A percentile compares a stretch with the other conserved stretches of the same genome.
These are phyloP conservation scores for Vaccinium myrtillus DNA, from an alignment of 148 eudicot genomes.

Conservation along the genomic window DNA sequence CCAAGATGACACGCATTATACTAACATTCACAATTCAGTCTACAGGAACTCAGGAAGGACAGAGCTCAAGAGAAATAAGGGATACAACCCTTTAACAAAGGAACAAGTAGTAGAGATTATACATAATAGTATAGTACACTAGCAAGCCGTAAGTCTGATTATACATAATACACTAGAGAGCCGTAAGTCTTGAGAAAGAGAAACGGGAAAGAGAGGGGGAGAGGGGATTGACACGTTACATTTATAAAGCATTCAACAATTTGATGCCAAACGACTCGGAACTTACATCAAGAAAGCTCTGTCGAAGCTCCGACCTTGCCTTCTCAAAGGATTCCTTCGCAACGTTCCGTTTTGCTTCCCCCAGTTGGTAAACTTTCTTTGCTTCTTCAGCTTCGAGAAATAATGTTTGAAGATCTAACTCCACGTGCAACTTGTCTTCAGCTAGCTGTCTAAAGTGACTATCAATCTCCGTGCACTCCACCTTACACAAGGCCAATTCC, in stretches of 20 bases:
- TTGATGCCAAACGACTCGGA: neutral
- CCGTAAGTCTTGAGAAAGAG: neutral
- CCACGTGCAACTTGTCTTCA: neutral
- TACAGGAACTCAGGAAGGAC: neutral
- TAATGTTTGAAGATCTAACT: neutral
- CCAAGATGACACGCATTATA: neutral
- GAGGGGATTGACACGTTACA: neutral
- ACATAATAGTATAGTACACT: no score
- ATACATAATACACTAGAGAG: neutral
- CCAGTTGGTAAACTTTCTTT: neutral
- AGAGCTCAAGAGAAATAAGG: neutral
- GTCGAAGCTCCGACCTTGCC: conserved; percentile 17
- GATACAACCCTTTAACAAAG: neutral
- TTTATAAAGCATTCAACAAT: neutral
- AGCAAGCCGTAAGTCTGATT: neutral
- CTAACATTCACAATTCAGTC: neutral
- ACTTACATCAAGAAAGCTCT: neutral
- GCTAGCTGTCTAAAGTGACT: neutral
- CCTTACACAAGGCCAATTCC: conserved; percentile 14
- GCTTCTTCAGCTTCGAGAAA: conserved; percentile 13
- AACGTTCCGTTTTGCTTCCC: conserved; percentile 7
- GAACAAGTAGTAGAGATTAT: neutral
- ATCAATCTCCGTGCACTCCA: conserved; percentile 6
- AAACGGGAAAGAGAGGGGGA: neutral
- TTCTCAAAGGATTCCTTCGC: conserved; percentile 27